Evolutionary conservation across 1,284 basidiomycete species (phyloP).

Genomic region (Sphaerobolus stellatus): DNA sequence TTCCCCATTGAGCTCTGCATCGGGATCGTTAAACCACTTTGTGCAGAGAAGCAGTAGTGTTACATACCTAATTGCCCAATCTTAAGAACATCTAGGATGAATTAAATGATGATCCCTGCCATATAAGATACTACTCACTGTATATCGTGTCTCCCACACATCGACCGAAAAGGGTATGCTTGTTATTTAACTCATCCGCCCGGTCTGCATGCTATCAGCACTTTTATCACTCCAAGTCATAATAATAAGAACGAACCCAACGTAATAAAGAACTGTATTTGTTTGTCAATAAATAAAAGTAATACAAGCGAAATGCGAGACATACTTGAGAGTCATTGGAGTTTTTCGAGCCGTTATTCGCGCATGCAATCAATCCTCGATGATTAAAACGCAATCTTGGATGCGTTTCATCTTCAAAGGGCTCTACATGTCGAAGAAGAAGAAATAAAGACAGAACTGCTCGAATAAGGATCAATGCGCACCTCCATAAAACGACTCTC

Average conservation of each 20-base stretch:
- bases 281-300: not conserved
- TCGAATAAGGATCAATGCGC: conserved; percentile 20
- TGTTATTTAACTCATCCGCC: conserved; percentile 85
- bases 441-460: not conserved
- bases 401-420: conserved; percentile 93
- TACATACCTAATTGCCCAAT: conserved; percentile 79
- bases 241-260: conserved; percentile 53
- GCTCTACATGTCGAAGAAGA: conserved; percentile 48
- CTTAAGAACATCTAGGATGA: conserved; percentile 74
- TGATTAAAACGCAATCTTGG: conserved; percentile 82
- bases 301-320: not conserved
- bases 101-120: conserved; percentile 9
- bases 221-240: not conserved
- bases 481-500: conserved; percentile 91
- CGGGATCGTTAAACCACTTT: conserved; percentile 16
- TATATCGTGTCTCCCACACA: conserved; percentile 82
- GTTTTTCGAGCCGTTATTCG: conserved; percentile 82
- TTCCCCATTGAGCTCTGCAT: conserved; percentile 77
- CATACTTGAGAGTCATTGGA: conserved; percentile 65
- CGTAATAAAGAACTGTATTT: conserved; percentile 82
- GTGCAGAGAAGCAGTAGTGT: not conserved
- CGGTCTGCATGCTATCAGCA: conserved; percentile 53
- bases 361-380: conserved; percentile 92
- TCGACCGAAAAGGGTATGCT: conserved; percentile 85
- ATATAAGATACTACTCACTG: conserved; percentile 53